These are phyloP conservation scores for Chondrostereum purpureum DNA, from an alignment of 1,284 basidiomycete genomes.

Conservation along the genomic window DNA sequence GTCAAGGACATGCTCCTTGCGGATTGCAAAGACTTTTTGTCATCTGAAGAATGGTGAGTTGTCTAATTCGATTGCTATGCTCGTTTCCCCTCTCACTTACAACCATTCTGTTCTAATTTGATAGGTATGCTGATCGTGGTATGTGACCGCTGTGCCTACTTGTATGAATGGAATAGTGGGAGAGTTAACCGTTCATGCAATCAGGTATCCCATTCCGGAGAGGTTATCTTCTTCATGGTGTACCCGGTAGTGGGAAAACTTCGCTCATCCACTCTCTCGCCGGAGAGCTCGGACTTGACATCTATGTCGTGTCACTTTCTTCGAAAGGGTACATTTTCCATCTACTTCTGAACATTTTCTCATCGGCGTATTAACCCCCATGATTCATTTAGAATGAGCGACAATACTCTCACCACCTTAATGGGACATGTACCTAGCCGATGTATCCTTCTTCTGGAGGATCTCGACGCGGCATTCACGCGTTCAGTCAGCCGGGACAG, in stretches of 20 bases:
- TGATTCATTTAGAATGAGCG: constrained; percentile 61
- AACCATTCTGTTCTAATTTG: constrained; percentile 12
- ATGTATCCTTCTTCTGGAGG: constrained; percentile 84
- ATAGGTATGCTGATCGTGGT: constrained; percentile 82
- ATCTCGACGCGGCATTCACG: constrained; percentile 82
- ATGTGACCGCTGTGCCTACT: constrained; percentile 16
- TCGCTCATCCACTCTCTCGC: constrained; percentile 81
- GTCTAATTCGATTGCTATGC: constrained; percentile 13
- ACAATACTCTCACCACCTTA: constrained; percentile 74
- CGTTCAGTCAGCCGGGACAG: constrained; percentile 75
- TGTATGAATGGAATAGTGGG: background rate
- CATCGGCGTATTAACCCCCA: constrained; percentile 7
- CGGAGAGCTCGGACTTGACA: constrained; percentile 80
- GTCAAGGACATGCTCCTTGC: constrained; percentile 83
- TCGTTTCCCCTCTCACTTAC: constrained; percentile 7
- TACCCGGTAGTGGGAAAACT: constrained; percentile 80
- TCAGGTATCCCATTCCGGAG: constrained; percentile 80
- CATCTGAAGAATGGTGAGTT: constrained; percentile 76
- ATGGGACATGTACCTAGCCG: constrained; percentile 81
- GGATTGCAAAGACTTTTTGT: constrained; percentile 78
- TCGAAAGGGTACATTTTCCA: constrained; percentile 58
- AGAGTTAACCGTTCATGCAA: background rate
- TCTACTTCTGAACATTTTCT: constrained; percentile 7
- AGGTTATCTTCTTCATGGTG: constrained; percentile 79
- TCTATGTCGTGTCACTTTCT: constrained; percentile 81